Percentiles rank a stretch among this genome's conserved stretches.
phyloP scores from a whole-genome alignment of 805 yeast genomes.

The Zygotorulaspora florentina region DNA sequence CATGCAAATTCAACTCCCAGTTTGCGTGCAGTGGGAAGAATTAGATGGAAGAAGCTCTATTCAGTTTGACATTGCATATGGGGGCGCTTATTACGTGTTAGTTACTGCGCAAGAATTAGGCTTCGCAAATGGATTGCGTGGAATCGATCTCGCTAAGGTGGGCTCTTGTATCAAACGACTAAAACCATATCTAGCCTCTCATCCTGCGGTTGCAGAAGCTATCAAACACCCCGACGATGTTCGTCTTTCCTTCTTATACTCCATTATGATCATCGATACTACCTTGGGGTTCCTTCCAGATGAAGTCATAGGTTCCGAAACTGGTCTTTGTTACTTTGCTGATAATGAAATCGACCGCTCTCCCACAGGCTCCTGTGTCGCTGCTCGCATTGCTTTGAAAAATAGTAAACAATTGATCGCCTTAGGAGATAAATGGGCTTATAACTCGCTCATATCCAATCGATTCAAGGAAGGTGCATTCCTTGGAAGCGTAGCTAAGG shows the following conservation, averaged over 20 bases:
- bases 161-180: not conserved
- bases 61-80: not conserved
- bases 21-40: not conserved
- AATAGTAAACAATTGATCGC: not conserved
- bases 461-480: conserved; percentile 2
- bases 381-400: conserved; percentile 1
- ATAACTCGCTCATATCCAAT: not conserved
- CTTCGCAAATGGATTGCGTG: not conserved
- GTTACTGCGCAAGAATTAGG: not conserved
- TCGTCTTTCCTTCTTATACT: conserved; percentile 1
- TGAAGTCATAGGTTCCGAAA: not conserved
- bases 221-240: not conserved
- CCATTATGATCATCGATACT: not conserved
- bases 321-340: conserved; percentile 3
- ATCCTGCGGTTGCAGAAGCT: not conserved
- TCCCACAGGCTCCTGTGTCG: conserved; percentile 4
- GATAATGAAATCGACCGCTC: conserved; percentile 5
- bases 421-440: conserved; percentile 2
- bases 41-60: not conserved
- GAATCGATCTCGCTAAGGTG: not conserved
- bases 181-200: not conserved
- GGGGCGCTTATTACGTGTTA: conserved; percentile 2
- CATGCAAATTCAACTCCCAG: not conserved
- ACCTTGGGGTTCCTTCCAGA: conserved; percentile 1
- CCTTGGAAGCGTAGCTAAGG: not conserved